Percentiles rank a stretch among this genome's conserved stretches.
Evolutionary conservation across 345 rosid species (phyloP).

Genomic region (Bretschneidera sinensis): DNA sequence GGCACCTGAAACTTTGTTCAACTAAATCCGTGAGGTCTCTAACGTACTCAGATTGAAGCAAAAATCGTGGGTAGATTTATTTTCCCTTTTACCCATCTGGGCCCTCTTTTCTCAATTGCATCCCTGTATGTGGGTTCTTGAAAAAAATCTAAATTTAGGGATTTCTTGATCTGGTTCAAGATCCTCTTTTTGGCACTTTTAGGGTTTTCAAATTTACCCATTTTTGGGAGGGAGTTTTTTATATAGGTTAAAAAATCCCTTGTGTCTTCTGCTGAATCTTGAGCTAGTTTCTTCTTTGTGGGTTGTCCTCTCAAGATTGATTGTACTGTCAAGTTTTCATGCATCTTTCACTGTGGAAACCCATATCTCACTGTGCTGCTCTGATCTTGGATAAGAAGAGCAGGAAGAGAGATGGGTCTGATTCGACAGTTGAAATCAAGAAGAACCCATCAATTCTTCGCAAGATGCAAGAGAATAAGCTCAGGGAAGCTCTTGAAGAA

Average conservation of each 20-base stretch:
- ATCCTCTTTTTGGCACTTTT: conserved; percentile 17
- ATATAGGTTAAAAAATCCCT: conserved; percentile 24
- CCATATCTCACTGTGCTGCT: conserved; percentile 96
- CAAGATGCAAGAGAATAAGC: conserved; percentile 73
- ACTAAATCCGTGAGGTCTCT: conserved; percentile 18
- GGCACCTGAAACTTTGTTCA: conserved; percentile 38
- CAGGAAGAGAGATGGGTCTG: conserved; percentile 68
- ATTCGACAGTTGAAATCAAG: conserved; percentile 43
- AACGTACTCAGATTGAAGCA: conserved; percentile 8
- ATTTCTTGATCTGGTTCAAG: conserved; percentile 34
- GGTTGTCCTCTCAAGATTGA: conserved; percentile 18
- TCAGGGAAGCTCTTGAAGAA: conserved; percentile 90
- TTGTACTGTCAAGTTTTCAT: conserved; percentile 29
- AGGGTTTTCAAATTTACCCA: conserved; percentile 13
- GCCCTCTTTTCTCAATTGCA: conserved; percentile 9
- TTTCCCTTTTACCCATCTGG: not conserved
- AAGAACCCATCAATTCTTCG: conserved; percentile 52
- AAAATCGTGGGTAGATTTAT: conserved; percentile 4
- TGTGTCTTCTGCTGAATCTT: conserved; percentile 8
- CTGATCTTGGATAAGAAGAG: conserved; percentile 84
- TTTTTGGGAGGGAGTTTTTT: conserved; percentile 3
- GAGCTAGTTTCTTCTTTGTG: conserved; percentile 21
- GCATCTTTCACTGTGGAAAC: conserved; percentile 99
- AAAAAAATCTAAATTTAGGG: conserved; percentile 16
- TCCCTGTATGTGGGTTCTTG: conserved; percentile 16